Base-by-base conservation (phyloP, 148 eudicot species). In the Fagopyrum esculentum region DNA sequence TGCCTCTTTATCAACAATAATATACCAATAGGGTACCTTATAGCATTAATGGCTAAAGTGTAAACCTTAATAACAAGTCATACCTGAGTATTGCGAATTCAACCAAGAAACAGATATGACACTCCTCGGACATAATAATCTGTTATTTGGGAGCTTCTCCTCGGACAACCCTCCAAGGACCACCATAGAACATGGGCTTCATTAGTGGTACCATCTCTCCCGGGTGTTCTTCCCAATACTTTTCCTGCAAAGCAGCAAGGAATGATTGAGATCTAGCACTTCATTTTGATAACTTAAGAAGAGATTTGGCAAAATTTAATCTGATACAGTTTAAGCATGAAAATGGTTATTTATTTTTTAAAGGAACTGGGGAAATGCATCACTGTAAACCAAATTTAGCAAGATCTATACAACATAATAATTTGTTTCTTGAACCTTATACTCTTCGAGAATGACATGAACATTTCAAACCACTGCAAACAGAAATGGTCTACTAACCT, bases 201-300 rank as follows among this genome's bases (percentile, higher is more conserved):
- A 93, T 93, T 40, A 93, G 64, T 35, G 98, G 94, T 74, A 91
- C 97, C 4, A 46, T 82, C 71, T 88, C 78, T 19, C 97, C 98
- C 5, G 97, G 98, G 80, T 91, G 98, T 7, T 89, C 94, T 83
- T 93, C 97, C 94, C 97, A 93, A 78, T 86, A 91, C 75, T 88
- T 93, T 82, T 91, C 98, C 98, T 93, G 89, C 79, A 35, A 52
- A 78, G 22, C 50, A n/a, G 15, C 7, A 49, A 43, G 61, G 13
- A 30, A 13, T 22, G 30, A 45, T 22, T 15, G 26, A 45, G 35
- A 71, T 45, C 4, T 35, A 61, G 6, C 40, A 16, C 9, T 35
- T 35, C 10, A 40, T 13, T 5, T 35, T 26, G 26, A 22, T 35
- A 60, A 22, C 13, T 35, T 35, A 35, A 1, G 40, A 35, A 1